Evolutionary conservation across 495 filamentous ascomycete genomes (phyloP).

Genomic region (Talaromyces borbonicus): DNA sequence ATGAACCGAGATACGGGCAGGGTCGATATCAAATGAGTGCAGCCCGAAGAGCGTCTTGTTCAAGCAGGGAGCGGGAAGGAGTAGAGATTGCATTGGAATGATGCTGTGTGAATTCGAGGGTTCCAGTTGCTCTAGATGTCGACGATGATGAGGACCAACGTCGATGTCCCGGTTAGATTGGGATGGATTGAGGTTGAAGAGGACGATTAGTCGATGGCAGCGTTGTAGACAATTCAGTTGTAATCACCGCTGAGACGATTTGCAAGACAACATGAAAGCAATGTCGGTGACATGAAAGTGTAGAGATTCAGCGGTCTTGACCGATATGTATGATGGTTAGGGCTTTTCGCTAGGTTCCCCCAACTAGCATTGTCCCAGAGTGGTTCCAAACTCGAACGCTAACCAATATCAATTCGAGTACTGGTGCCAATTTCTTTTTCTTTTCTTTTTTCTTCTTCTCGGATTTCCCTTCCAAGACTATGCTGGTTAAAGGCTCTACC

Average conservation of each 20-base stretch:
- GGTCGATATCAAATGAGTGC: constrained; percentile 38
- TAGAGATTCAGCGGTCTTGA: no score
- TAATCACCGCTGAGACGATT: constrained; percentile 6
- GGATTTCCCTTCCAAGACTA: constrained; percentile 13
- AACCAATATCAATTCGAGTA: constrained; percentile 4
- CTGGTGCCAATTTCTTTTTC: constrained; percentile 12
- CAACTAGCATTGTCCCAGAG: no score
- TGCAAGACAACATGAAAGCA: neutral
- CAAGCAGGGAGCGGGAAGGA: constrained; percentile 36
- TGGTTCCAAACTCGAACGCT: neutral
- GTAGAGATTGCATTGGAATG: constrained; percentile 40
- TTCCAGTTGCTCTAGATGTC: neutral
- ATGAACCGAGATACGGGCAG: constrained; percentile 60
- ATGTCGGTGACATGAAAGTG: neutral
- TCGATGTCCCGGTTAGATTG: no score
- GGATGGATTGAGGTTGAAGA: no score
- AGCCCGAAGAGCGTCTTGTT: constrained; percentile 33
- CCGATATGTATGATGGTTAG: no score
- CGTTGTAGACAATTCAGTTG: neutral
- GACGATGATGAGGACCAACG: neutral
- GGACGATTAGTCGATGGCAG: constrained; percentile 9
- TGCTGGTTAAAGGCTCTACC: constrained; percentile 8
- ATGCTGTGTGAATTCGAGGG: neutral
- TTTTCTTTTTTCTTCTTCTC: constrained; percentile 1
- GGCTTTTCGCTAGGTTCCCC: neutral